phyloP scores from a whole-genome alignment of 1,284 basidiomycete species.

The Austropuccinia psidii region DNA sequence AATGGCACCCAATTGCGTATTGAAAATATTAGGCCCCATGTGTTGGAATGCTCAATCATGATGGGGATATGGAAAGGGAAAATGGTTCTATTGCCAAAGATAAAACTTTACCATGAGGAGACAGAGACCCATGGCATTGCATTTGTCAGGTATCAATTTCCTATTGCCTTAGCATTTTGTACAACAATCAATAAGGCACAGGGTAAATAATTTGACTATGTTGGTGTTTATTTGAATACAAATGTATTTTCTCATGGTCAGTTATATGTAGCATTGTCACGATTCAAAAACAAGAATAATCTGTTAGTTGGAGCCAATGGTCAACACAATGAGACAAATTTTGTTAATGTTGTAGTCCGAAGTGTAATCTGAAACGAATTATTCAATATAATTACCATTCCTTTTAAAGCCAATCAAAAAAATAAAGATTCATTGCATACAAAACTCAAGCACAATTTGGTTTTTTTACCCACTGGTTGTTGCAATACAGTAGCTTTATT shows the following conservation, averaged over 20 bases:
- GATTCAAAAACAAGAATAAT: too few relatives aligned
- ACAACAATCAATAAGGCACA: neutral
- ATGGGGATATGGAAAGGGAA: neutral
- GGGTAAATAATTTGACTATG: neutral
- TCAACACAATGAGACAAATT: too few relatives aligned
- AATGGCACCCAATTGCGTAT: neutral
- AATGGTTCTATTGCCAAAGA: neutral
- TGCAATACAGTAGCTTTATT: too few relatives aligned
- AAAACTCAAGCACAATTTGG: too few relatives aligned
- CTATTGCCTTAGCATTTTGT: neutral
- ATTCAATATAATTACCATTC: too few relatives aligned
- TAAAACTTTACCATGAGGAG: neutral
- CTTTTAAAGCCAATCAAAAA: too few relatives aligned
- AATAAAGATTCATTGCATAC: too few relatives aligned
- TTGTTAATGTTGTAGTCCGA: too few relatives aligned
- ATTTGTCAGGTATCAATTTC: neutral
- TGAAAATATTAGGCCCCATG: neutral
- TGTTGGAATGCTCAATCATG: neutral
- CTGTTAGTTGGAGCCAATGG: too few relatives aligned
- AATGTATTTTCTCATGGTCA: neutral
- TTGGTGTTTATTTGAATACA: neutral
- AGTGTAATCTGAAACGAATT: too few relatives aligned
- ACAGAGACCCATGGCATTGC: neutral
- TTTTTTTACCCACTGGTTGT: too few relatives aligned
- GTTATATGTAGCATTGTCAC: neutral